phyloP scores from a whole-genome alignment of 257 asterid species.

The Echium plantagineum region DNA sequence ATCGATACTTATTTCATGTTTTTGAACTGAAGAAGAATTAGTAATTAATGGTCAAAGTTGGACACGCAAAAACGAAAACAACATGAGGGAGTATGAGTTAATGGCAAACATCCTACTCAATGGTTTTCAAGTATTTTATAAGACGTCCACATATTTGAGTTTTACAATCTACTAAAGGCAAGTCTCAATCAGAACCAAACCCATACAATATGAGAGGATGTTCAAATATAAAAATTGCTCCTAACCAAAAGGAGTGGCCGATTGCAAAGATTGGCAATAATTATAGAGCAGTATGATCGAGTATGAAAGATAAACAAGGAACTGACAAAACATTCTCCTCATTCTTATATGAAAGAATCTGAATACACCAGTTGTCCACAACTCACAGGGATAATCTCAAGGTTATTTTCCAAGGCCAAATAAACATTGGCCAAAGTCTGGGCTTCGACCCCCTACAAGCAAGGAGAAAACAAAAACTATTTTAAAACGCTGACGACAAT shows the following conservation, averaged over 20 bases:
- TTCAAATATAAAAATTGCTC: too few species aligned
- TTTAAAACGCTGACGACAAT: not conserved
- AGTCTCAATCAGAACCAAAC: too few species aligned
- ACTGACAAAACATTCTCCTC: not conserved
- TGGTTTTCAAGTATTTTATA: too few species aligned
- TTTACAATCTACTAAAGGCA: too few species aligned
- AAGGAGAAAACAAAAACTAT: slow-evolving; percentile 7
- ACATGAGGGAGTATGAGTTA: too few species aligned
- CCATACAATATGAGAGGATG: too few species aligned
- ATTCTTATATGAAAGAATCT: not conserved
- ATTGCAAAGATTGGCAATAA: not conserved
- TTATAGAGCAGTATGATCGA: not conserved
- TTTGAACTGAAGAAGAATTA: too few species aligned
- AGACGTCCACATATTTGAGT: too few species aligned
- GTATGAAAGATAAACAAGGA: not conserved
- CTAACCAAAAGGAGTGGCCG: not conserved
- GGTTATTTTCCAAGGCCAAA: slow-evolving; percentile 96
- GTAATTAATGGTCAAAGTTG: too few species aligned
- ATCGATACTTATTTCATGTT: too few species aligned
- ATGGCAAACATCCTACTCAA: too few species aligned
- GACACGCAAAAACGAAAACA: too few species aligned
- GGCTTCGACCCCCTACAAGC: slow-evolving; percentile 92
- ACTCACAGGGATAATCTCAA: slow-evolving; percentile 94
- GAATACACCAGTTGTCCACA: slow-evolving; percentile 1
- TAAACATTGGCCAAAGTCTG: slow-evolving; percentile 97